Base-by-base conservation (phyloP, 1,284 basidiomycete genomes). In the Meira miltonrushii region DNA sequence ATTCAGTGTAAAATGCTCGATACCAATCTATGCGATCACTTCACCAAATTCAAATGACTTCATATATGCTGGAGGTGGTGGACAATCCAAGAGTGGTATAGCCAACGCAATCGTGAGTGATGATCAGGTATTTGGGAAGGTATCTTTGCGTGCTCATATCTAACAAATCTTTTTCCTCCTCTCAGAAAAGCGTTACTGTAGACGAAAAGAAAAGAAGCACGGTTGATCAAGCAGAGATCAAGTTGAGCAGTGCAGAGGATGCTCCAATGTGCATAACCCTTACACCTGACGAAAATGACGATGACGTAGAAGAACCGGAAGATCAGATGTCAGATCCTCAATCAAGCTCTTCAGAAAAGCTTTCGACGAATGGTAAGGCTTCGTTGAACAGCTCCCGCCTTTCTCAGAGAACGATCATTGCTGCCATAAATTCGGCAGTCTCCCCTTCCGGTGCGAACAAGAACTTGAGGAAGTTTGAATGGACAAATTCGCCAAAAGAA, bases 211-310 rank as follows among this genome's bases (percentile, higher is more conserved):
- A 23, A 9, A 37, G 52, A 37, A 47, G 23, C 7, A n/a, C 39
- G 13, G n/a, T 62, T 21, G 52, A 61, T 21, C n/a, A 51, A 15
- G 48, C 54, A 33, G 63, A 73, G 21, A 44, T 73, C 46, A 67
- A 58, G 33, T 68, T 77, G 17, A 66, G 66, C 9, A 33, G 67
- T 13, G 65, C 74, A 23, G 74, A 77, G 46, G 75, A 77, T 54
- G 75, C 75, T 28, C 75, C 75, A 1, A 76, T 76, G 74, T 67
- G 70, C 47, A 58, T 77, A 58, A 60, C 72, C 10, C 60, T 74
- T 55, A 62, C 72, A 52, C 51, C 54, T 3, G 25, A 28, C 6
- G 28, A 40, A 21, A 17, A 33, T n/a, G 55, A 56, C 17, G 44
- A 46, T 13, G 47, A 23, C 23, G 58, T n/a, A 11, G 40, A 58